Conservation (phyloP, 2,329 filamentous ascomycete species). For the Fusarium irregulare region DNA sequence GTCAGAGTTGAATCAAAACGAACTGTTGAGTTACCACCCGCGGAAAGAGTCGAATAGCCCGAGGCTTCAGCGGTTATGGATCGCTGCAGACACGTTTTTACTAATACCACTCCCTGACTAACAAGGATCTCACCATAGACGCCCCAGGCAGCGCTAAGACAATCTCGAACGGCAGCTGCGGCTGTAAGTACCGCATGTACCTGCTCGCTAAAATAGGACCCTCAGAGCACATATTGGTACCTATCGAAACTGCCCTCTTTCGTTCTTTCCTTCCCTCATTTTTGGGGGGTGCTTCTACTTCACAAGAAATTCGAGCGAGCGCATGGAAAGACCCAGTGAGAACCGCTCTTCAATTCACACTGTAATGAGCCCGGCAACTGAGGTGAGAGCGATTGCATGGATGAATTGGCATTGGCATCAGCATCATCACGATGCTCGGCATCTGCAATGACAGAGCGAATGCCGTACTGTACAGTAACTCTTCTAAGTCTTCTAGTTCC, state of each 20-base stretch:
- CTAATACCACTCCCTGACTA: slow-evolving; percentile 11
- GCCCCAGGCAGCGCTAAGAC: slow-evolving; percentile 8
- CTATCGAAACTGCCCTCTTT: neutral
- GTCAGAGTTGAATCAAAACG: neutral
- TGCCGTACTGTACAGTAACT: neutral
- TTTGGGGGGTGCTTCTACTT: neutral
- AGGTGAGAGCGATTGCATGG: neutral
- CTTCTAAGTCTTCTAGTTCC: slow-evolving; percentile 1
- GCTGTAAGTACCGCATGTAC: slow-evolving; percentile 47
- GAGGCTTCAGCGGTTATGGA: neutral
- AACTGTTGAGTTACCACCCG: neutral
- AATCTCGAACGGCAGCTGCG: slow-evolving; percentile 34
- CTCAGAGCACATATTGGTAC: neutral
- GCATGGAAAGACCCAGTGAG: slow-evolving; percentile 21
- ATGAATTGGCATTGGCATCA: neutral
- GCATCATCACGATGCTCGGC: slow-evolving; percentile 4
- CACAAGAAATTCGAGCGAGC: slow-evolving; percentile 1
- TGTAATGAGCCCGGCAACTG: slow-evolving; percentile 6
- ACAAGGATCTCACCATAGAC: neutral
- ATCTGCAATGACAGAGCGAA: neutral
- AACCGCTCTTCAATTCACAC: slow-evolving; percentile 14
- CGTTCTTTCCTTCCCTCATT: neutral
- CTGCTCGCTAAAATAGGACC: slow-evolving; percentile 12
- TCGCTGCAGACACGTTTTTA: neutral
- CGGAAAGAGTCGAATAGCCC: neutral